Evolutionary conservation across 306 rosid genomes (phyloP).

Genomic region (Casuarina equisetifolia): DNA sequence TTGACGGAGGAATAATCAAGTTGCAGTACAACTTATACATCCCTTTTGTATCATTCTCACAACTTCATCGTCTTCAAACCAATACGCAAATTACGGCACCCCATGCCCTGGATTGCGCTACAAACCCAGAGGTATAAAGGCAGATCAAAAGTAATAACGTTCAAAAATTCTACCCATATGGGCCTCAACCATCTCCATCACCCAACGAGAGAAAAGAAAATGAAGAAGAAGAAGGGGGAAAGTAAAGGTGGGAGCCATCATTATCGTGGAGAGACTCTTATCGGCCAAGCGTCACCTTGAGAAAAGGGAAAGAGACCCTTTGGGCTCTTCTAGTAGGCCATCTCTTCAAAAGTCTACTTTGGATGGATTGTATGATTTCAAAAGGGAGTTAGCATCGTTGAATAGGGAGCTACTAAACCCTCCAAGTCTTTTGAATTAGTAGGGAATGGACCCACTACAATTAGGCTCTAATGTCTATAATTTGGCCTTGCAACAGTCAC

Average conservation of each 20-base stretch:
- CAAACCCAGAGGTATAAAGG: not conserved
- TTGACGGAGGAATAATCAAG: not conserved
- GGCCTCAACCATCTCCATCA: slow-evolving; percentile 20
- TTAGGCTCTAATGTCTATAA: slow-evolving; percentile 20
- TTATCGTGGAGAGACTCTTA: slow-evolving; percentile 18
- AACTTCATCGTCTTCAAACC: not conserved
- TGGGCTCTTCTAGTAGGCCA: not conserved
- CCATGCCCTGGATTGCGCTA: not conserved
- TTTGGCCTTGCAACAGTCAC: slow-evolving; percentile 6
- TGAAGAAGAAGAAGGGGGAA: not conserved
- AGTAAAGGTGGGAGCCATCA: not conserved
- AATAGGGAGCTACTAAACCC: slow-evolving; percentile 21
- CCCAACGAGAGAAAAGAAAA: not conserved
- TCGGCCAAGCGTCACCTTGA: slow-evolving; percentile 24
- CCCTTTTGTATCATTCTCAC: not conserved
- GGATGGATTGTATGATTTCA: slow-evolving; percentile 27
- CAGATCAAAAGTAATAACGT: not conserved
- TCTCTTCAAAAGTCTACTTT: slow-evolving; percentile 28
- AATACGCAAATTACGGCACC: slow-evolving; percentile 32
- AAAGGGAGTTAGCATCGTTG: slow-evolving; percentile 24
- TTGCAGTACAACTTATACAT: not conserved
- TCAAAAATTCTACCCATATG: slow-evolving; percentile 6
- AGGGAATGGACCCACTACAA: slow-evolving; percentile 24
- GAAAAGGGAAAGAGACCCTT: slow-evolving; percentile 5
- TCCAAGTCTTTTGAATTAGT: slow-evolving; percentile 16